phyloP scores from a whole-genome alignment of 768 basidiomycete species.

The Cystoderma amianthinum region DNA sequence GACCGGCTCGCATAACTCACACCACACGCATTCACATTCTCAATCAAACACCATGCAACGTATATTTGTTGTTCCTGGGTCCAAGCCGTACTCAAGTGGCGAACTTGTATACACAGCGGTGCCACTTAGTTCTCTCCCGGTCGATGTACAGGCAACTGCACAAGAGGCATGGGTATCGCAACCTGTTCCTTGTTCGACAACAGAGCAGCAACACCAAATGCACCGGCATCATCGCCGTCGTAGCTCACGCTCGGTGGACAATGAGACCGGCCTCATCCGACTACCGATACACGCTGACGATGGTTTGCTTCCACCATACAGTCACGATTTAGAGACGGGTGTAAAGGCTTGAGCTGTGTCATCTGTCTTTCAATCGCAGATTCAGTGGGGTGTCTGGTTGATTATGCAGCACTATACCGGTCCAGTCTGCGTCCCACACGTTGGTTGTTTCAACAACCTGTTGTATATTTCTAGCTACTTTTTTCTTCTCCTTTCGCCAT shows the following conservation, averaged over 20 bases:
- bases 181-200: background rate
- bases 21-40: conserved; percentile 12
- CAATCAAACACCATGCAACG: conserved; percentile 36
- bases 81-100: conserved; percentile 12
- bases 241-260: conserved; percentile 14
- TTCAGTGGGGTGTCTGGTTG: no score
- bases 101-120: conserved; percentile 69
- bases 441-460: no score
- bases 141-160: conserved; percentile 44
- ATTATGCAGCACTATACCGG: no score
- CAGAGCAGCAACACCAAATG: conserved; percentile 4
- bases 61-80: conserved; percentile 53
- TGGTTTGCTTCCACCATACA: conserved; percentile 29
- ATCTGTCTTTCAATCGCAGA: no score
- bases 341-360: conserved; percentile 9
- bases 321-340: conserved; percentile 11
- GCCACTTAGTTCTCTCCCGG: conserved; percentile 46
- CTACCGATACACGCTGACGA: conserved; percentile 40
- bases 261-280: conserved; percentile 31
- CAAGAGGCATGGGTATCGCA: conserved; percentile 61
- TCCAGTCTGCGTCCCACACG: no score
- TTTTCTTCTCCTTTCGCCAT: no score
- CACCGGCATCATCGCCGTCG: conserved; percentile 21
- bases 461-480: no score
- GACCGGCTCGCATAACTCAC: conserved; percentile 9